A percentile compares a stretch with the other conserved stretches of the same genome.
These are phyloP conservation scores for Sporopachydermia lactativora DNA, from an alignment of 805 yeast genomes.

Conservation along the genomic window DNA sequence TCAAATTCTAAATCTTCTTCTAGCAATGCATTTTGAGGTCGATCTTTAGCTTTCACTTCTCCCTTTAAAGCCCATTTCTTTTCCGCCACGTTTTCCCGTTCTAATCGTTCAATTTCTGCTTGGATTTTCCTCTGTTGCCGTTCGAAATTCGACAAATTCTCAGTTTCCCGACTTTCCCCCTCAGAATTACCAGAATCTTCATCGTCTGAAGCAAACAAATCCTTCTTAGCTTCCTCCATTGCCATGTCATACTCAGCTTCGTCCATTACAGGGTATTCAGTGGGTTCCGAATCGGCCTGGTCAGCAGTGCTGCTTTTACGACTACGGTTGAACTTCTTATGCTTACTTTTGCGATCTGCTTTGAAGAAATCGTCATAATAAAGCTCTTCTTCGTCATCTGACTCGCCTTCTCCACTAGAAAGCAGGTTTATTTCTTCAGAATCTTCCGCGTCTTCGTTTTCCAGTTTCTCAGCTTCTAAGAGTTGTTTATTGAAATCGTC, in stretches of 20 bases:
- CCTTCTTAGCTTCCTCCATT: slow-evolving; percentile 46
- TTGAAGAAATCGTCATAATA: slow-evolving; percentile 53
- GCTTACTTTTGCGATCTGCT: slow-evolving; percentile 3
- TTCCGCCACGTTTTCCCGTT: slow-evolving; percentile 77
- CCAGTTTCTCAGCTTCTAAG: slow-evolving; percentile 12
- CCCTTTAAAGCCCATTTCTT: slow-evolving; percentile 94
- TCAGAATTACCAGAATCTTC: slow-evolving; percentile 23
- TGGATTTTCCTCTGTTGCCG: slow-evolving; percentile 67
- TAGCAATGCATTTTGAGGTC: slow-evolving; percentile 76
- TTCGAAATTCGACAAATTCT: slow-evolving; percentile 59
- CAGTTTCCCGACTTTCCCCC: slow-evolving; percentile 13
- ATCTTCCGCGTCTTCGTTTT: slow-evolving; percentile 17
- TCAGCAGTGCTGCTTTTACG: slow-evolving; percentile 3
- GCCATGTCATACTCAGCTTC: slow-evolving; percentile 54
- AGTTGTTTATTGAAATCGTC: slow-evolving; percentile 14
- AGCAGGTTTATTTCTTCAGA: slow-evolving; percentile 22
- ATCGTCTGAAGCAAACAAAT: slow-evolving; percentile 34
- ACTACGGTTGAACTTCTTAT: slow-evolving; percentile 6
- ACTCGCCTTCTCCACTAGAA: neutral
- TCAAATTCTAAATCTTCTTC: slow-evolving; percentile 82
- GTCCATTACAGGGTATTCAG: slow-evolving; percentile 31
- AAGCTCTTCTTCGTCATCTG: slow-evolving; percentile 25
- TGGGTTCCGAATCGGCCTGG: slow-evolving; percentile 11
- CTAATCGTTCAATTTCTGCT: slow-evolving; percentile 64
- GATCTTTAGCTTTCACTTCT: slow-evolving; percentile 67